A percentile compares a stretch with the other conserved stretches of the same genome.
Evolutionary conservation across 2,329 filamentous ascomycete species (phyloP).

Genomic region (Purpureocillium lavendulum): DNA sequence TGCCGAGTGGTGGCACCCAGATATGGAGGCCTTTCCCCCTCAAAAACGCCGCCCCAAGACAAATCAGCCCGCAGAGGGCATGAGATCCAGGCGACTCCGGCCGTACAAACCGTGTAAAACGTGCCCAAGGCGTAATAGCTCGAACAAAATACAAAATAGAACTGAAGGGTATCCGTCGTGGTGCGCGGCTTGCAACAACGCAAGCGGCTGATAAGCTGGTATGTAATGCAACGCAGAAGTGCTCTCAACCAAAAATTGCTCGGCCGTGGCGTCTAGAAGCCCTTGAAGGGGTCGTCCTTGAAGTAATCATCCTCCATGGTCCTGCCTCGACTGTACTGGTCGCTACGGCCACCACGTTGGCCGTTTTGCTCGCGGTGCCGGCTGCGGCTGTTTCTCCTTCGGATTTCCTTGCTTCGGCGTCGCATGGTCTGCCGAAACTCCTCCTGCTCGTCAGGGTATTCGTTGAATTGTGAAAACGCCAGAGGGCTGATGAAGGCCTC

Average conservation of each 20-base stretch:
- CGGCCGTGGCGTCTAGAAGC: neutral
- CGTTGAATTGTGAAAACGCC: slow-evolving; percentile 37
- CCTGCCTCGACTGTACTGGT: slow-evolving; percentile 39
- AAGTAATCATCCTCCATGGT: slow-evolving; percentile 47
- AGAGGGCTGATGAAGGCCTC: slow-evolving; percentile 82
- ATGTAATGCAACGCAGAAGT: too few species aligned
- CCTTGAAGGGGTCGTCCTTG: slow-evolving; percentile 38
- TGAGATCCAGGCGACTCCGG: neutral
- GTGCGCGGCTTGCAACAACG: slow-evolving; percentile 1
- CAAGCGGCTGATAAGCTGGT: too few species aligned
- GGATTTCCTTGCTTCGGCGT: slow-evolving; percentile 46
- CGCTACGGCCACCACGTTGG: slow-evolving; percentile 37
- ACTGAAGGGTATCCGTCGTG: slow-evolving; percentile 9
- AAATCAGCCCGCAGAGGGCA: too few species aligned
- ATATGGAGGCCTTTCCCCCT: neutral
- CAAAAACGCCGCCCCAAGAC: neutral
- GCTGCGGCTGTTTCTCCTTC: slow-evolving; percentile 44
- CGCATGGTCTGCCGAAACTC: slow-evolving; percentile 39
- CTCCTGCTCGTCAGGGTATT: slow-evolving; percentile 40
- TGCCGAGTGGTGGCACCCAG: too few species aligned
- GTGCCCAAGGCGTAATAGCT: neutral
- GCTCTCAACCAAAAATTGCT: neutral
- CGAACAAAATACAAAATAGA: slow-evolving; percentile 2
- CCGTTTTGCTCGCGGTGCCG: slow-evolving; percentile 44
- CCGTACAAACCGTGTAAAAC: neutral